Conservation (phyloP, 2,329 filamentous ascomycete genomes). For the Ceratocystis huliohia region DNA sequence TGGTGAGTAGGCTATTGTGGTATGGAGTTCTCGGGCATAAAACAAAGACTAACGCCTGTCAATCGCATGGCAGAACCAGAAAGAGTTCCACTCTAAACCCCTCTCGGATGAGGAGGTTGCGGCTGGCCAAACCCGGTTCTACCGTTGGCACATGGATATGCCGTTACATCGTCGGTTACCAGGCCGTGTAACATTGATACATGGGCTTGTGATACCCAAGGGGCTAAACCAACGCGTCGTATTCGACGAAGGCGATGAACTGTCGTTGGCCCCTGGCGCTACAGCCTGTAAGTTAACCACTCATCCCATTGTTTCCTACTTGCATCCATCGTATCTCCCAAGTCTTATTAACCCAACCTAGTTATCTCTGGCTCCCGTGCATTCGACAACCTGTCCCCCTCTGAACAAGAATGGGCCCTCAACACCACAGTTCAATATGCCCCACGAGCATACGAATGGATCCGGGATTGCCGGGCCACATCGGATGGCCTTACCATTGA, state of each 20-base stretch:
- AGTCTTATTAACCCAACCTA: neutral
- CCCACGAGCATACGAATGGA: slow-evolving; percentile 18
- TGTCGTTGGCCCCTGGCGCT: slow-evolving; percentile 14
- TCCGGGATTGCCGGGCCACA: slow-evolving; percentile 18
- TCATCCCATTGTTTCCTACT: too few species aligned
- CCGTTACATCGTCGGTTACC: slow-evolving; percentile 18
- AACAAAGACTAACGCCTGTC: too few species aligned
- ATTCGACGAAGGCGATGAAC: slow-evolving; percentile 15
- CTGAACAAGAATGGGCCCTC: slow-evolving; percentile 20
- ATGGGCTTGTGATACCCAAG: slow-evolving; percentile 18
- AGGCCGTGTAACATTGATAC: slow-evolving; percentile 19
- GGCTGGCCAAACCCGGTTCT: slow-evolving; percentile 19
- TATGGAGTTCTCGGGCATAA: too few species aligned
- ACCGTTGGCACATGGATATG: slow-evolving; percentile 21
- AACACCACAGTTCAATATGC: slow-evolving; percentile 19
- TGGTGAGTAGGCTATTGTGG: slow-evolving; percentile 9
- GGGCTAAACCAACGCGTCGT: slow-evolving; percentile 11
- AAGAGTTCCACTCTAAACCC: slow-evolving; percentile 18
- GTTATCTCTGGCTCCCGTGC: slow-evolving; percentile 18
- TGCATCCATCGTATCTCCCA: neutral
- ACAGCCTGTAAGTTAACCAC: slow-evolving; percentile 12
- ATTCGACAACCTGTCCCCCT: slow-evolving; percentile 17
- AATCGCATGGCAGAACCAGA: slow-evolving; percentile 17
- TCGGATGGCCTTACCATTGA: slow-evolving; percentile 17
- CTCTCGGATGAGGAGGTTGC: slow-evolving; percentile 17